A percentile compares a stretch with the other conserved stretches of the same genome.
Conservation (phyloP, 2,329 filamentous ascomycete species). For the Hysterium pulicare region DNA sequence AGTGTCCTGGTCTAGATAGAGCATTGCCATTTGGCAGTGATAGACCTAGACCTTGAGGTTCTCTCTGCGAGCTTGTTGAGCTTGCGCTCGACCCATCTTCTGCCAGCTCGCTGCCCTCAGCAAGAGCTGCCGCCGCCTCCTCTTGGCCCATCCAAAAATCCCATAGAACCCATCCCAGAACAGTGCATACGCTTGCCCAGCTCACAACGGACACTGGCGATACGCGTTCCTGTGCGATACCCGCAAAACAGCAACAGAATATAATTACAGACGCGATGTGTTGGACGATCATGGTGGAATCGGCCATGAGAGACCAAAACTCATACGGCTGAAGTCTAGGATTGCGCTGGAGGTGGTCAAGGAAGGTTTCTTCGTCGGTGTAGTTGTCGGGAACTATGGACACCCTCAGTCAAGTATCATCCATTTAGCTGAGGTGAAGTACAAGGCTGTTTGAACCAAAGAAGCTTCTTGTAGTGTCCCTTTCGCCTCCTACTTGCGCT, state of each 20-base stretch:
- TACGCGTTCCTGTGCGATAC: constrained; percentile 82
- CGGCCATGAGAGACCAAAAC: constrained; percentile 94
- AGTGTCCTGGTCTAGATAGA: constrained; percentile 34
- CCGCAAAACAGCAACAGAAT: constrained; percentile 90
- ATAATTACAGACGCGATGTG: constrained; percentile 94
- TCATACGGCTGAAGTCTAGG: constrained; percentile 92
- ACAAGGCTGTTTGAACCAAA: constrained; percentile 98
- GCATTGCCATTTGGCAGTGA: constrained; percentile 21
- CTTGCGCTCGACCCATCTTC: constrained; percentile 13
- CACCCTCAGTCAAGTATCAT: constrained; percentile 8
- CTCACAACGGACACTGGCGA: constrained; percentile 85
- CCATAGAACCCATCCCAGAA: constrained; percentile 86
- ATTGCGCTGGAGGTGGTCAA: constrained; percentile 93
- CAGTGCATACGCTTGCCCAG: constrained; percentile 77
- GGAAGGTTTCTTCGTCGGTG: constrained; percentile 92
- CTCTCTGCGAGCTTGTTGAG: constrained; percentile 10
- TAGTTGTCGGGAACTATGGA: constrained; percentile 90
- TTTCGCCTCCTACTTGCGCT: constrained; percentile 67
- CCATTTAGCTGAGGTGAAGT: constrained; percentile 34
- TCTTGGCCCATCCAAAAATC: constrained; percentile 83
- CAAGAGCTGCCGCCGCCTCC: constrained; percentile 41
- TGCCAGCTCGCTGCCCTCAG: constrained; percentile 16
- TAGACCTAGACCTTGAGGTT: constrained; percentile 39
- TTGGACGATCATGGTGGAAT: constrained; percentile 94
- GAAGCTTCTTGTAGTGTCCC: constrained; percentile 85